Evolutionary conservation across 1,139 yeast genomes (phyloP).

Genomic region (Groenewaldozyma sp.): DNA sequence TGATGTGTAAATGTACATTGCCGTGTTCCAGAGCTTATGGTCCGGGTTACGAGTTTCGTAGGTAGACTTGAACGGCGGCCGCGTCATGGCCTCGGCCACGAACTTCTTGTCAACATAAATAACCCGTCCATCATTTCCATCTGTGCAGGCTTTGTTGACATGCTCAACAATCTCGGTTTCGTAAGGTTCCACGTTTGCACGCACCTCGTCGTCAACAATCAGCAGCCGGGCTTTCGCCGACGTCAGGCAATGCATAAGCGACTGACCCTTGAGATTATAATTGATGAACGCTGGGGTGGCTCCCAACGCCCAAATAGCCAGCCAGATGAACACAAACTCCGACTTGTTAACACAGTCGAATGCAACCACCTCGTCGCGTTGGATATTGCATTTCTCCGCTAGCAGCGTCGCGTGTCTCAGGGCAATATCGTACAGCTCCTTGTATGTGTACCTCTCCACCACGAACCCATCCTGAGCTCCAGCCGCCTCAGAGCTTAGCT

Average conservation of each 20-base stretch:
- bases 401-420: constrained; percentile 59
- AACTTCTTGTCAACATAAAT: constrained; percentile 45
- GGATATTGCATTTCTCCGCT: constrained; percentile 53
- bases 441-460: constrained; percentile 58
- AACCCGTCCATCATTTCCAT: constrained; percentile 45
- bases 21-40: constrained; percentile 37
- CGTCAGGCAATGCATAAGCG: constrained; percentile 72
- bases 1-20: constrained; percentile 76
- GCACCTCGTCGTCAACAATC: constrained; percentile 67
- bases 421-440: constrained; percentile 55
- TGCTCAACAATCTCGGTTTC: constrained; percentile 42
- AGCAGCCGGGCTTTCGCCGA: constrained; percentile 57
- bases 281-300: constrained; percentile 84
- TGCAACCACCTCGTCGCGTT: constrained; percentile 63
- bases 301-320: constrained; percentile 85
- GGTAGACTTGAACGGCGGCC: constrained; percentile 39
- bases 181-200: constrained; percentile 35
- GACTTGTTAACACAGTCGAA: constrained; percentile 79
- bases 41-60: constrained; percentile 22
- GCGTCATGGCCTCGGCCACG: constrained; percentile 34
- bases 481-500: constrained; percentile 8
- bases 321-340: constrained; percentile 68
- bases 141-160: constrained; percentile 58
- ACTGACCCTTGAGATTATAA: constrained; percentile 64
- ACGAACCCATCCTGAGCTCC: constrained; percentile 40